Evolutionary conservation across 495 filamentous ascomycete genomes (phyloP).

Genomic region (Aspergillus sclerotiicarbonarius): DNA sequence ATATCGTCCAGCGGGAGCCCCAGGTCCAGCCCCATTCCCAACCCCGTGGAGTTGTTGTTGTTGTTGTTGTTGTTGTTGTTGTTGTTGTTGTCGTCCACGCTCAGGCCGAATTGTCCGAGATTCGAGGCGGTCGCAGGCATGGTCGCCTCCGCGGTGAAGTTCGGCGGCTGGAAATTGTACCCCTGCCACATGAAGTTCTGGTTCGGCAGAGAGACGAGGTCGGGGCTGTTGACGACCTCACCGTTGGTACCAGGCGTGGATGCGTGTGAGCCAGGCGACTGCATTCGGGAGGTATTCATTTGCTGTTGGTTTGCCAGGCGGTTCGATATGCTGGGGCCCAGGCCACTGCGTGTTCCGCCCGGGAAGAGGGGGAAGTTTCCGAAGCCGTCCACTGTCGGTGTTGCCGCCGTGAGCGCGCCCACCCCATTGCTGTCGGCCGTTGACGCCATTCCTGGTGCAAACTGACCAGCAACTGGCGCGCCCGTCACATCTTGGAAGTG

Average conservation of each 20-base stretch:
- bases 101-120: conserved; percentile 29
- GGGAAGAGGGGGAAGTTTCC: conserved; percentile 30
- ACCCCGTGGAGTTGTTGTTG: neutral
- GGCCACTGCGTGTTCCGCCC: conserved; percentile 15
- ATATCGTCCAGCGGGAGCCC: conserved; percentile 45
- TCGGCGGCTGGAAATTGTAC: conserved; percentile 36
- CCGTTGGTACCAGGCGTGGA: conserved; percentile 27
- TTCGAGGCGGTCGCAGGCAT: conserved; percentile 22
- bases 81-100: conserved; percentile 28
- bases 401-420: conserved; percentile 17
- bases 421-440: conserved; percentile 16
- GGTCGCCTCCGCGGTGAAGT: conserved; percentile 18
- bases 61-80: too few relatives aligned
- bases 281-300: conserved; percentile 29
- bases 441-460: conserved; percentile 19
- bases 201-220: conserved; percentile 47
- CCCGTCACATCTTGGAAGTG: conserved; percentile 39
- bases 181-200: conserved; percentile 48
- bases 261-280: conserved; percentile 35
- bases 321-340: conserved; percentile 26
- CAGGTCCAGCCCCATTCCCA: conserved; percentile 36
- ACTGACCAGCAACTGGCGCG: conserved; percentile 10
- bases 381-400: conserved; percentile 30
- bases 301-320: conserved; percentile 26
- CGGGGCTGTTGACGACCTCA: conserved; percentile 41